Base-by-base conservation (phyloP, 2,329 filamentous ascomycete species). In the Aspergillus sp. region DNA sequence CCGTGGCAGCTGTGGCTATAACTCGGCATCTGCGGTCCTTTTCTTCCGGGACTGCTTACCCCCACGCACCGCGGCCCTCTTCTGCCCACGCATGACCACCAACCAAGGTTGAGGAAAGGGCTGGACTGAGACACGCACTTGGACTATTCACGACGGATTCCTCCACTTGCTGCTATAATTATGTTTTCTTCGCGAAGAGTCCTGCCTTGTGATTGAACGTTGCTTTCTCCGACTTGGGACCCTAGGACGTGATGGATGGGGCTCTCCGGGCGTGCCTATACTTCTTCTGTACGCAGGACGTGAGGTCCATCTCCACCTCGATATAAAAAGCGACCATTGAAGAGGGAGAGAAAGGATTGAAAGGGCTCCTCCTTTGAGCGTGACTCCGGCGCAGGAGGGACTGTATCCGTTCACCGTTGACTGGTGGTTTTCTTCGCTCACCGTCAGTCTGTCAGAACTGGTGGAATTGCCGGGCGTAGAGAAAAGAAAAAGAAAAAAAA, bases 151-250 rank as follows among this genome's bases (percentile, higher is more conserved):
- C 31, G 39, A 29, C 29, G 29, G 52, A 51, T 50, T 56, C 53
- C 29, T 56, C 53, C 45, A 55, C 53, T 49, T 55, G 29, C 18
- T 49, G 45, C 26, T 49, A 55, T 55, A 32, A 55, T 49, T 49
- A 36, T 31, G 24, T 47, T 26, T 45, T 32, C 32, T 9, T 31
- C 12, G 16, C 16, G 42, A 16, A 42, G n/a, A n/a, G 7, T 18
- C 10, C 26, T 26, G 49, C 26, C 29, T 47, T 59, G 29, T 42
- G 18, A 36, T 49, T 49, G 11, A 16, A 16, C 18, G 32, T 22
- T 32, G 32, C 53, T 47, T 32, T 55, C 12, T 7, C 12, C 26
- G 10, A 47, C 45, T 18, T 16, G 6, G 26, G 26, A 36, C 22
- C 18, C 49, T 49, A 49, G 45, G 29, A 36, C 39, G 29, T 47